Conservation (phyloP, 805 yeast genomes). For the Nakazawaea ernobii region DNA sequence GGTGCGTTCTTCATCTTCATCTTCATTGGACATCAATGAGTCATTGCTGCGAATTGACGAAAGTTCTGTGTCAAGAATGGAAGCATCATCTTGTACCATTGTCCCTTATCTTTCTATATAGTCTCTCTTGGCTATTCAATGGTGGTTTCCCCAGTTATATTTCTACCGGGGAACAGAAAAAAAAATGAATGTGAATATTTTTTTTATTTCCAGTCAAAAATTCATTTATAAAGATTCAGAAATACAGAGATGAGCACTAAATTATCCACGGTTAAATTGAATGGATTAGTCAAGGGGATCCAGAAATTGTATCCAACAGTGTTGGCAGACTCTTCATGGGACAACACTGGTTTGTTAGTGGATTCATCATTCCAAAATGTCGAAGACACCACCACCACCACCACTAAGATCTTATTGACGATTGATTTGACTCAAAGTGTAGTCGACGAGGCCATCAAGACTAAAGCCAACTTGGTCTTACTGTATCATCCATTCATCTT, state of each 20-base stretch:
- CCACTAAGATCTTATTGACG: slow-evolving; percentile 60
- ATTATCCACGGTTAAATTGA: slow-evolving; percentile 22
- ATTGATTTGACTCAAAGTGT: slow-evolving; percentile 82
- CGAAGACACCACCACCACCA: too few relatives aligned
- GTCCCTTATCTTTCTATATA: too few relatives aligned
- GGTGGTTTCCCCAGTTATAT: too few relatives aligned
- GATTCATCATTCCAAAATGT: slow-evolving; percentile 43
- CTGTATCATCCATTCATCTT: slow-evolving; percentile 96
- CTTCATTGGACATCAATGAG: background rate
- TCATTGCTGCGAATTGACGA: background rate
- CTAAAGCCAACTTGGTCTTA: slow-evolving; percentile 51
- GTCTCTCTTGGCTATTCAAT: too few relatives aligned
- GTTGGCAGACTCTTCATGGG: slow-evolving; percentile 89
- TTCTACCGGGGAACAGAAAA: too few relatives aligned
- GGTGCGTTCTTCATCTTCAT: background rate
- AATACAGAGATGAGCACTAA: slow-evolving; percentile 2
- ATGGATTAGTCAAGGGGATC: slow-evolving; percentile 43
- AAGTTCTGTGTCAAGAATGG: background rate
- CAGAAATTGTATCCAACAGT: slow-evolving; percentile 75
- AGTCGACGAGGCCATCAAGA: slow-evolving; percentile 73
- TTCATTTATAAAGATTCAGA: background rate
- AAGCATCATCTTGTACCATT: background rate
- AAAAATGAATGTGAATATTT: too few relatives aligned
- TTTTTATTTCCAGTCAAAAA: too few relatives aligned
- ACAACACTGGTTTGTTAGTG: slow-evolving; percentile 86